Evolutionary conservation across 1,139 yeast genomes (phyloP).

Genomic region (Pichia sp.): DNA sequence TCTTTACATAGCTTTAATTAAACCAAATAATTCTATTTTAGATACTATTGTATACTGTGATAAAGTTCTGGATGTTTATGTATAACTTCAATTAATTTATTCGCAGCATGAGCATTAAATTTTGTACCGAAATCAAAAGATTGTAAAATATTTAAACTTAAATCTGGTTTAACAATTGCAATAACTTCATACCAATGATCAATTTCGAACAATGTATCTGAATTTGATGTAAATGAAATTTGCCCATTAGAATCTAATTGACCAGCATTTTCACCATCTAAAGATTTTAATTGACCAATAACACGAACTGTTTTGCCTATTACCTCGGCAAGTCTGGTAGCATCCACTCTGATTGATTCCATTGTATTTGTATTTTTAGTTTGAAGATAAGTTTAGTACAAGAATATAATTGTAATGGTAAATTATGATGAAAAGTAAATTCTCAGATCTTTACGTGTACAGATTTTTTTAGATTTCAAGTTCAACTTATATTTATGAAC

Average conservation of each 20-base stretch:
- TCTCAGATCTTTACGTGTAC: too few relatives aligned
- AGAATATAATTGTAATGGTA: too few relatives aligned
- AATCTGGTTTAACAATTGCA: constrained; percentile 30
- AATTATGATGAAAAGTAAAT: too few relatives aligned
- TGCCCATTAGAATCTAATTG: constrained; percentile 24
- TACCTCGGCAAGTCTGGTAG: constrained; percentile 28
- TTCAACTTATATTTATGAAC: too few relatives aligned
- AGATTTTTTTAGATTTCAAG: too few relatives aligned
- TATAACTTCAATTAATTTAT: constrained; percentile 29
- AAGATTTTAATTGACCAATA: constrained; percentile 29
- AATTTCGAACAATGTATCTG: constrained; percentile 15
- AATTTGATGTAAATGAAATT: constrained; percentile 17
- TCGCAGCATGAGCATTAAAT: constrained; percentile 31
- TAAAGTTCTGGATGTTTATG: constrained; percentile 12
- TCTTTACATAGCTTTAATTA: too few relatives aligned
- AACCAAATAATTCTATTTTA: too few relatives aligned
- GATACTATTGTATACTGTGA: neutral
- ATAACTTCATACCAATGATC: constrained; percentile 33
- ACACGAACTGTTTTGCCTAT: constrained; percentile 32
- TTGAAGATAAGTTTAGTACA: too few relatives aligned
- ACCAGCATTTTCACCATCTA: constrained; percentile 16
- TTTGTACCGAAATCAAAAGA: constrained; percentile 29
- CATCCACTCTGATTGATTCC: constrained; percentile 34
- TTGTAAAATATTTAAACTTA: constrained; percentile 30
- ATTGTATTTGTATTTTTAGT: constrained; percentile 6